Evolutionary conservation across 2,329 filamentous ascomycete species (phyloP).

Genomic region (Penicillium oxalicum): DNA sequence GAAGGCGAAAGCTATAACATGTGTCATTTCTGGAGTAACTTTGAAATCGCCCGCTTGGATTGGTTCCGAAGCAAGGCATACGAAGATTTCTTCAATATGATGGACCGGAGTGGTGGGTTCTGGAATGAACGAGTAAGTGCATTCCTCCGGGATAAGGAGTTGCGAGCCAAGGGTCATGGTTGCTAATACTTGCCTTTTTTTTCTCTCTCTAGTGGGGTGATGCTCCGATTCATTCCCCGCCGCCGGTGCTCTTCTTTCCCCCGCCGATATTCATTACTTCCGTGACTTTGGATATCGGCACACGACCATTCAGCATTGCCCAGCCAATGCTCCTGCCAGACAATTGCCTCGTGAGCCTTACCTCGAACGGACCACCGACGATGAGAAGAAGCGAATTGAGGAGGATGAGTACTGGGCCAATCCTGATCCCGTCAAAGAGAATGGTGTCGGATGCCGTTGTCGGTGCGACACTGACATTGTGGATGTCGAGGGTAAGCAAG

Average conservation of each 20-base stretch:
- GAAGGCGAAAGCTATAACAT: constrained; percentile 98
- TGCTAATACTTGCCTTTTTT: constrained; percentile 1
- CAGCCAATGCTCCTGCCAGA: constrained; percentile 83
- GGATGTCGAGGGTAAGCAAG: constrained; percentile 95
- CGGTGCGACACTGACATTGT: constrained; percentile 95
- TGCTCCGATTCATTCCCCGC: constrained; percentile 93
- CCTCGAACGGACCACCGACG: constrained; percentile 71
- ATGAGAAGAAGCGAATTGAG: constrained; percentile 77
- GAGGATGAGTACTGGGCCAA: constrained; percentile 96
- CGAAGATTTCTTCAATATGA: constrained; percentile 97
- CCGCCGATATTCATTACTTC: constrained; percentile 93
- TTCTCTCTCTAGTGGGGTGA: constrained; percentile 76
- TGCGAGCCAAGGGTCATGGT: no score
- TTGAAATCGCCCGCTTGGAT: constrained; percentile 89
- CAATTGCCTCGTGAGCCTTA: constrained; percentile 76
- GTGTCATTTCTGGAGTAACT: constrained; percentile 99
- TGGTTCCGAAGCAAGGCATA: constrained; percentile 98
- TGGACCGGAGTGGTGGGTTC: constrained; percentile 96
- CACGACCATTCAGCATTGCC: constrained; percentile 97
- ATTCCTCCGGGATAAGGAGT: neutral
- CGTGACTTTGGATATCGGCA: constrained; percentile 97
- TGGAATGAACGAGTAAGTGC: constrained; percentile 93
- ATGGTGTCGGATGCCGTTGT: constrained; percentile 93
- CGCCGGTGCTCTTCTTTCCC: constrained; percentile 75
- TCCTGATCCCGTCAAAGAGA: constrained; percentile 82